Conservation (phyloP, 1,284 basidiomycete species). For the Rhizoctonia solani region DNA sequence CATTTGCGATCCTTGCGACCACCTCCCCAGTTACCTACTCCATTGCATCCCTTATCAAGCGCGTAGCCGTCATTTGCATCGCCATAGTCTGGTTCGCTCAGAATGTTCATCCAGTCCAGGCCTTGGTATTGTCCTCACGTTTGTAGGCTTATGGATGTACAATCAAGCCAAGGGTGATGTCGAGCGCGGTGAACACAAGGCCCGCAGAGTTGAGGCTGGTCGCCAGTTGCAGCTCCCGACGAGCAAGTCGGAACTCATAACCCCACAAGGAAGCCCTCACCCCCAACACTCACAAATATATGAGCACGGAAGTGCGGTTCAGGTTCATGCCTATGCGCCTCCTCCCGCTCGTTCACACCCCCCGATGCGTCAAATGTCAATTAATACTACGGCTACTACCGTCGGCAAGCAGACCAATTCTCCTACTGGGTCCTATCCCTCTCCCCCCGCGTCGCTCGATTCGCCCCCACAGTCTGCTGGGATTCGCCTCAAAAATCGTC, state of each 20-base stretch:
- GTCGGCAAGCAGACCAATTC: conserved; percentile 42
- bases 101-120: conserved; percentile 82
- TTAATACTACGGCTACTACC: conserved; percentile 34
- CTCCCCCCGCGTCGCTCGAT: conserved; percentile 72
- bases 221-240: conserved; percentile 72
- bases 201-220: conserved; percentile 81
- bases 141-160: conserved; percentile 93
- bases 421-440: conserved; percentile 67
- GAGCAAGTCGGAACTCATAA: conserved; percentile 57
- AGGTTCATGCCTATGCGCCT: conserved; percentile 39
- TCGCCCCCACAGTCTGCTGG: conserved; percentile 55
- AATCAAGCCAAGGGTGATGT: conserved; percentile 92
- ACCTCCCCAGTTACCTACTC: conserved; percentile 99
- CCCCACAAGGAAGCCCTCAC: conserved; percentile 36
- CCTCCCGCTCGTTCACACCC: neutral
- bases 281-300: conserved; percentile 40
- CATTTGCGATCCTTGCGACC: conserved; percentile 92
- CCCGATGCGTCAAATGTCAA: conserved; percentile 31
- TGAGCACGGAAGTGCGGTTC: conserved; percentile 24
- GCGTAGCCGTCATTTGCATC: conserved; percentile 96
- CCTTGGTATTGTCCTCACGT: conserved; percentile 88
- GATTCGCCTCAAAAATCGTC: conserved; percentile 19
- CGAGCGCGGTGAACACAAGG: conserved; percentile 88
- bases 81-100: conserved; percentile 98
- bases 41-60: conserved; percentile 96